phyloP scores from a whole-genome alignment of 352 stramenopile species.

The Blastocystis sp. region DNA sequence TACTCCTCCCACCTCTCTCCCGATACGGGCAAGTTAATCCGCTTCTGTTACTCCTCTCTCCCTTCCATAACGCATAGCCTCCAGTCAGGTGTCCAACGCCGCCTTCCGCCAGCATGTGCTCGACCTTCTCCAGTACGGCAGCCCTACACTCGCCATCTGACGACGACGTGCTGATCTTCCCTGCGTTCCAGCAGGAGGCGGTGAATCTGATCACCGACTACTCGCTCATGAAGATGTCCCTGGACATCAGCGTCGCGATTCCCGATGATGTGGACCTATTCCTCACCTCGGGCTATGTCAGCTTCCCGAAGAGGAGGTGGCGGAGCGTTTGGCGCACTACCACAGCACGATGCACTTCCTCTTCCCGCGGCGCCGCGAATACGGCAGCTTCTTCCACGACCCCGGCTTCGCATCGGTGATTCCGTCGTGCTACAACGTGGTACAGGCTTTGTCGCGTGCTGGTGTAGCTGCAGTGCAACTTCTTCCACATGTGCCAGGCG shows the following conservation, averaged over 20 bases:
- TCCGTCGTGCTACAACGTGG: slow-evolving; percentile 54
- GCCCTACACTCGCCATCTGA: not conserved
- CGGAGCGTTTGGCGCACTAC: slow-evolving; percentile 8
- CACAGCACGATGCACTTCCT: slow-evolving; percentile 33
- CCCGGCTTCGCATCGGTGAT: slow-evolving; percentile 56
- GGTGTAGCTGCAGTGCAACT: slow-evolving; percentile 4
- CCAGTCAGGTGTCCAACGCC: not conserved
- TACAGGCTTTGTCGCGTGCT: not conserved
- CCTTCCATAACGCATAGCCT: not conserved
- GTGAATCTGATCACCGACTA: slow-evolving; percentile 42
- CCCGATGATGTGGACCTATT: slow-evolving; percentile 45
- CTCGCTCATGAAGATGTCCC: not conserved
- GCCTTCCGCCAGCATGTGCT: slow-evolving; percentile 6
- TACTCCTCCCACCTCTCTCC: slow-evolving; percentile 32
- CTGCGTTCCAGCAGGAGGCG: slow-evolving; percentile 46
- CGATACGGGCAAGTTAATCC: not conserved
- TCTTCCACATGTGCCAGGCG: not conserved
- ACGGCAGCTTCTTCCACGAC: slow-evolving; percentile 66
- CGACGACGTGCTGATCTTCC: slow-evolving; percentile 29
- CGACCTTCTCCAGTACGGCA: not conserved
- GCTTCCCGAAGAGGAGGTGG: slow-evolving; percentile 46
- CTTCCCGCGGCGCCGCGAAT: slow-evolving; percentile 50
- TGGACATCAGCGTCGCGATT: not conserved
- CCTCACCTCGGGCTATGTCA: slow-evolving; percentile 70
- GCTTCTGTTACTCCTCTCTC: not conserved